phyloP scores from a whole-genome alignment of 2,329 filamentous ascomycete species.

The Lachnellula suecica region DNA sequence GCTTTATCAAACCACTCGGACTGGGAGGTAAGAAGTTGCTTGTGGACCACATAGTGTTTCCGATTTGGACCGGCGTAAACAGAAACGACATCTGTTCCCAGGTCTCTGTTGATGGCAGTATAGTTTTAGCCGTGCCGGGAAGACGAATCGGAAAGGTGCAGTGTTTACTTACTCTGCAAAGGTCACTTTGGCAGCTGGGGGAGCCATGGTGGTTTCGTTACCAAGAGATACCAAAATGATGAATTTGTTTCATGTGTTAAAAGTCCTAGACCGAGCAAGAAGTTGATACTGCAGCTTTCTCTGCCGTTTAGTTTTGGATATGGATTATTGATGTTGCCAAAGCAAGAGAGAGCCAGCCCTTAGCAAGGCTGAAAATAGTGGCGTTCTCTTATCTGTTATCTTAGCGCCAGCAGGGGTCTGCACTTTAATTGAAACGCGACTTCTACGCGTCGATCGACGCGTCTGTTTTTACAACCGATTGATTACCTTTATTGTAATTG shows the following conservation, averaged over 20 bases:
- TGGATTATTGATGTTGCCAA: neutral
- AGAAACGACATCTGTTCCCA: constrained; percentile 19
- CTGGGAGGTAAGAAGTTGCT: constrained; percentile 21
- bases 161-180: constrained; percentile 6
- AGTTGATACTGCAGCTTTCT: constrained; percentile 23
- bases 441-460: neutral
- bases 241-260: neutral
- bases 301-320: constrained; percentile 25
- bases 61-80: constrained; percentile 22
- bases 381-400: neutral
- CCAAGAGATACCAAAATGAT: neutral
- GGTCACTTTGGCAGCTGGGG: neutral
- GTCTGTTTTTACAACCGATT: neutral
- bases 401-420: neutral
- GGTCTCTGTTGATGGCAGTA: constrained; percentile 11
- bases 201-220: neutral
- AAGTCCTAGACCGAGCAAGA: too few relatives aligned
- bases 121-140: neutral
- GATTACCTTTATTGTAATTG: neutral
- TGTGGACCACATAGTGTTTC: constrained; percentile 24
- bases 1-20: constrained; percentile 26
- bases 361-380: neutral
- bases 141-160: too few relatives aligned
- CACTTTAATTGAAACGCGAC: neutral
- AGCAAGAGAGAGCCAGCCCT: neutral